Evolutionary conservation across 208 protist genomes (phyloP).

Genomic region (Tetramitus jugosus): DNA sequence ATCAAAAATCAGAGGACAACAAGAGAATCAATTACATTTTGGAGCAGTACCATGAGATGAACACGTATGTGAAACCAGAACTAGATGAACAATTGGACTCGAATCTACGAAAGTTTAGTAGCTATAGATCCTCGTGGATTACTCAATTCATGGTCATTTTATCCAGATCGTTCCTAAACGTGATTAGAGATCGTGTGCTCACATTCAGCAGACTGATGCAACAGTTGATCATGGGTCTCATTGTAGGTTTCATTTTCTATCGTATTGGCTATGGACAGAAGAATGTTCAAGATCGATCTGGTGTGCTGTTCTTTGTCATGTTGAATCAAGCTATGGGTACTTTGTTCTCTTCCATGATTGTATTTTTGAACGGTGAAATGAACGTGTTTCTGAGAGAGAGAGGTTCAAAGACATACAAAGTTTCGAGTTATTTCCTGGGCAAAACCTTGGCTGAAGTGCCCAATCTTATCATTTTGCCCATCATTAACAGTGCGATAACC

Average conservation of each 20-base stretch:
- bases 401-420: neutral
- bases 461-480: neutral
- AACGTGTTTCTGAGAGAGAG: constrained; percentile 19
- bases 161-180: neutral
- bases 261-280: constrained; percentile 9
- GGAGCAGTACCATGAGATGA: too few relatives aligned
- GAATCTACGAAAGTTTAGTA: too few relatives aligned
- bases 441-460: constrained; percentile 11
- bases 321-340: neutral
- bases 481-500: neutral
- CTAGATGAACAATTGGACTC: too few relatives aligned
- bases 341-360: neutral
- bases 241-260: constrained; percentile 21
- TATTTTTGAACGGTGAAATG: constrained; percentile 10
- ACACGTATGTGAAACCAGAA: too few relatives aligned
- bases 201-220: constrained; percentile 21
- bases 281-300: constrained; percentile 4
- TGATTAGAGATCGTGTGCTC: neutral
- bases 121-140: neutral
- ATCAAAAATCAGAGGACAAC: neutral
- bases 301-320: constrained; percentile 12
- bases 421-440: neutral
- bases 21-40: constrained; percentile 2
- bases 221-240: neutral
- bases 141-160: constrained; percentile 9